Base-by-base conservation (phyloP, 2,329 filamentous ascomycete genomes). In the Stromatinia cepivora region DNA sequence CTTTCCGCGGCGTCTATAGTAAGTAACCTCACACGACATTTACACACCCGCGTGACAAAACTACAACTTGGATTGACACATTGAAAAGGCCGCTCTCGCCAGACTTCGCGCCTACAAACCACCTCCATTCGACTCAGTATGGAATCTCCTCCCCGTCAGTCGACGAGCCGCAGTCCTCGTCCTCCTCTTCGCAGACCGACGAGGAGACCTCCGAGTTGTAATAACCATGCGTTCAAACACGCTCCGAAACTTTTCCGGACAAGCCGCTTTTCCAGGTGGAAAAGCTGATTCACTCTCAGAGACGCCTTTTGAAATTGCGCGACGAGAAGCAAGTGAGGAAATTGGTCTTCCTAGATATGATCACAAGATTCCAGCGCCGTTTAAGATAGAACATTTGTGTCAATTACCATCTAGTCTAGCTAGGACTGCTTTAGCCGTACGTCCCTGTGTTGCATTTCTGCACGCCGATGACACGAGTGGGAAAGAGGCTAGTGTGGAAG, bases 291-390 rank as follows among this genome's bases (percentile, higher is more conserved):
- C 79, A 3, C 72, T 81, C 4, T 80, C 83, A 39, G 87, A 90
- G 75, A 87, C 86, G n/a, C 84, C 87, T 13, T 89, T 87, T 87
- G 86, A 94, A 77, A 96, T 94, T 65, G 93, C 94, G 11, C 88
- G 94, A 31, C 88, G 94, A 72, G 94, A 98, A 83, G 94, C 94
- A 0, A 91, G 87, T 79, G 94, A 98, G 79, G 94, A 98, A 79
- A 97, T 98, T 73, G 94, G 94, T 1, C 87, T 98, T 3, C 92
- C 94, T 1, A 84, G 90, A 76, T 84, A 88, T 74, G 88, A 93
- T 77, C 76, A 79, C 69, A 86, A 87, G 70, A 85, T 97, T 42
- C 92, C 92, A 1, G 81, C 83, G 17, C 92, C 92, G 0, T 97
- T 97, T 81, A 84, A 85, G 67, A 90, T 98, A 74, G 94, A 97